Evolutionary conservation across 768 basidiomycete genomes (phyloP), one percentile per base, ranked within the genome.

Genomic region (Xerocomellus chrysenteron): DNA sequence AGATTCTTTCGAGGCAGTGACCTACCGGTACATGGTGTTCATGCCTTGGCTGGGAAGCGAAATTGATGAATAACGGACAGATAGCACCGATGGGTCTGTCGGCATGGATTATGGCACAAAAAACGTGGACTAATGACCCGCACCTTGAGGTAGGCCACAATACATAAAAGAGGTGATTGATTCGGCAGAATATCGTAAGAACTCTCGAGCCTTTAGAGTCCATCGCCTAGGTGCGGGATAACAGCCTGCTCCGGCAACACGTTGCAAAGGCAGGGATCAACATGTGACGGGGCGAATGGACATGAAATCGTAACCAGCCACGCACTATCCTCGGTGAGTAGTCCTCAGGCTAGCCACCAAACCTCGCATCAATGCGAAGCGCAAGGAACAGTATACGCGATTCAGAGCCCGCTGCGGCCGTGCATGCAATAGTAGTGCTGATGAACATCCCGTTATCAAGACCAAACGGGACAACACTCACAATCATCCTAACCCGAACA

Each of bases 1-100:
- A 41, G 11, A 50, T 30, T 4, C 17, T 13, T 52, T 39, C 13
- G 35, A 56, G 56, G 65, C 53, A 39, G 54, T 59, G 60, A 50
- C 30, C 14, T 36, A 24, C 36, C 17, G 14, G 24, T 41, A 19
- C 19, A 8, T 5, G 36, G 39, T 30, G 30, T 32, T 45, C 42
- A 47, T 32, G 14, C 28, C 19, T 35, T 48, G 32, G 41, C 30
- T 44, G 17, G 43, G 56, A 54, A 58, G 55, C 47, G 52, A 58
- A 51, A 49, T 61, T 50, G 47, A 54, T 44, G 50, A 40, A 36
- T 26, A 60, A 42, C 37, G n/a, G 24, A 30, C 7, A 32, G 2
- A 14, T 11, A 32, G 2, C n/a, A 12, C 30, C 26, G 21, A 28
- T 26, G 30, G 35, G 30, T 41, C 30, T 19, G 5, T 49, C 6